Evolutionary conservation across 495 filamentous ascomycete genomes (phyloP), one percentile per base, ranked within the genome.

Genomic region (Trypethelium eluteriae): DNA sequence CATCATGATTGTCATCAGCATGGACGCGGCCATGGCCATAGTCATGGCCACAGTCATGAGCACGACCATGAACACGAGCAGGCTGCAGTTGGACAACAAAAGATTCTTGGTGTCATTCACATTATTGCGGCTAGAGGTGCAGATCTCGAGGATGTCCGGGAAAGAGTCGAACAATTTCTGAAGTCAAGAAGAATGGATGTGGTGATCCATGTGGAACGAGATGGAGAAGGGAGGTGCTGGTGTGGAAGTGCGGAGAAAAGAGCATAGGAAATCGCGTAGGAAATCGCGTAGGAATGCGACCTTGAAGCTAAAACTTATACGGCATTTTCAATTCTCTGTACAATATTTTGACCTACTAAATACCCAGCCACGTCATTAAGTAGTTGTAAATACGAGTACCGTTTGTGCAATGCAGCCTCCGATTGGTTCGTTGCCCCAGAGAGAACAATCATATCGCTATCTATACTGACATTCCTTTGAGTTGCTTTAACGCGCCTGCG

Each of bases 91-190:
- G 68, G 63, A 14, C 66, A 73, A 65, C 68, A 71, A 64, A 73
- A 64, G 36, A 66, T 78, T 10, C 72, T 77, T 34, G 77, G 77
- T 36, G 77, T 77, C 4, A 77, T 79, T 38, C 77, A 79, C 64
- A 68, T 79, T 56, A 73, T 76, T 47, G 72, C 76, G 1, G 56
- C 74, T 14, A 65, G 65, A 1, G 53, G 36, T 3, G 70, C 76
- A 32, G 73, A 77, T 65, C 57, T 74, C 12, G 77, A 78, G 66
- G 77, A 79, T 66, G 77, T 79, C n/a, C 62, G 77, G 14, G 70
- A 71, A 35, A 65, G 77, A 18, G 73, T 73, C 0, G 73, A 66
- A 39, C 73, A 76, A 44, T 76, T 78, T 50, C 62, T 76, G 46
- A 70, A 70, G 44, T 74, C 70, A 39, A 59, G 74, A 38, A 67